Conservation (phyloP, 768 basidiomycete species). For the Phaffia australis region DNA sequence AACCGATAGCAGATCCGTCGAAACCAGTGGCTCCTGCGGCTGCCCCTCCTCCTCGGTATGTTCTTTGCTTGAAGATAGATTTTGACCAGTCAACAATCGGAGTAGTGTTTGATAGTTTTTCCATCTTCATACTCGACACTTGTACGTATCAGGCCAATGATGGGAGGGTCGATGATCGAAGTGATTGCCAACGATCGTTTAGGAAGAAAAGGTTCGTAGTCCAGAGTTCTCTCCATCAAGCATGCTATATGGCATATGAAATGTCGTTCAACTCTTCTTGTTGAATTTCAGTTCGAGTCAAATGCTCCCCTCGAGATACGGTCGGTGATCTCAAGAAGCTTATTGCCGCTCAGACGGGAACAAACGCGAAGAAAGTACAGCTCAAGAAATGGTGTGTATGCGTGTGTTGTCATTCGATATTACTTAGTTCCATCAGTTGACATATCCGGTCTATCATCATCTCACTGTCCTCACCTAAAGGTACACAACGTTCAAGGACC, state of each 20-base stretch:
- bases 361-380: constrained; percentile 67
- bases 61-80: not conserved
- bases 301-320: constrained; percentile 82
- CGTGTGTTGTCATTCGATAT: not conserved
- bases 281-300: constrained; percentile 63
- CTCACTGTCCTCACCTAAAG: constrained; percentile 39
- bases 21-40: not conserved
- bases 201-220: constrained; percentile 68
- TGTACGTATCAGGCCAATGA: constrained; percentile 24
- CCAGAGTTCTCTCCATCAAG: not conserved
- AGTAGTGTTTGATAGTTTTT: constrained; percentile 22
- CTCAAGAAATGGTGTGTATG: constrained; percentile 85
- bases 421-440: not conserved
- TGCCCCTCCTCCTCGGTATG: constrained; percentile 5
- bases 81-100: not conserved
- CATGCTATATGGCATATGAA: not conserved
- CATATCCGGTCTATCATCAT: not conserved
- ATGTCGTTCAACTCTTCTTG: not conserved
- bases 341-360: constrained; percentile 92
- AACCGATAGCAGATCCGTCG: not conserved
- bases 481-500: constrained; percentile 94
- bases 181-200: constrained; percentile 93
- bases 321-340: constrained; percentile 95
- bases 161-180: constrained; percentile 40
- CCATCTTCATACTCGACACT: constrained; percentile 24